A percentile compares a stretch with the other conserved stretches of the same genome.
Conservation (phyloP, 2,329 filamentous ascomycete species). For the Tolypocladium capitatum region DNA sequence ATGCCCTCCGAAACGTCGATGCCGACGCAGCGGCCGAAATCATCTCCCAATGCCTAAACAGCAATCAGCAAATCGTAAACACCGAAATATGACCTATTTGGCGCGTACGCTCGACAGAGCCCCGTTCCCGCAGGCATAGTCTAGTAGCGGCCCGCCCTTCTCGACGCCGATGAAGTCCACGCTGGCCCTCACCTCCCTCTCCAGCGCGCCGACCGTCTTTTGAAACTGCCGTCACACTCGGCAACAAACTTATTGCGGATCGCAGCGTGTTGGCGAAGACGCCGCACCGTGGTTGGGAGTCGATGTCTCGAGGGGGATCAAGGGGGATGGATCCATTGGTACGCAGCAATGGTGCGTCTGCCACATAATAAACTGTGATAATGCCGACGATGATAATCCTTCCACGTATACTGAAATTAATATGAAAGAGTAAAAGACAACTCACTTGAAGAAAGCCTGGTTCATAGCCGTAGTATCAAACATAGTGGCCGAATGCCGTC, state of each 20-base stretch:
- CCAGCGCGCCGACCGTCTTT: constrained; percentile 39
- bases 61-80: neutral
- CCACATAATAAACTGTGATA: neutral
- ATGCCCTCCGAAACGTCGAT: constrained; percentile 61
- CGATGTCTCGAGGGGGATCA: neutral
- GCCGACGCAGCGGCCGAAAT: constrained; percentile 43
- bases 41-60: constrained; percentile 9
- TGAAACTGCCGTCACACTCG: constrained; percentile 38
- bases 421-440: neutral
- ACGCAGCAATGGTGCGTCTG: no score
- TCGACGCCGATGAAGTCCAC: constrained; percentile 47
- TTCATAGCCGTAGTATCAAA: constrained; percentile 20
- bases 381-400: no score
- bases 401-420: no score
- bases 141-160: constrained; percentile 42
- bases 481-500: constrained; percentile 12
- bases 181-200: constrained; percentile 36
- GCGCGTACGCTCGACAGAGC: constrained; percentile 47
- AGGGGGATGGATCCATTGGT: neutral
- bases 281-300: neutral
- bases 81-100: fast-evolving
- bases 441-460: constrained; percentile 30
- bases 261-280: neutral
- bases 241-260: constrained; percentile 11
- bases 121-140: constrained; percentile 67